phyloP scores from a whole-genome alignment of 345 rosid genomes.

The Euphorbia lathyris region DNA sequence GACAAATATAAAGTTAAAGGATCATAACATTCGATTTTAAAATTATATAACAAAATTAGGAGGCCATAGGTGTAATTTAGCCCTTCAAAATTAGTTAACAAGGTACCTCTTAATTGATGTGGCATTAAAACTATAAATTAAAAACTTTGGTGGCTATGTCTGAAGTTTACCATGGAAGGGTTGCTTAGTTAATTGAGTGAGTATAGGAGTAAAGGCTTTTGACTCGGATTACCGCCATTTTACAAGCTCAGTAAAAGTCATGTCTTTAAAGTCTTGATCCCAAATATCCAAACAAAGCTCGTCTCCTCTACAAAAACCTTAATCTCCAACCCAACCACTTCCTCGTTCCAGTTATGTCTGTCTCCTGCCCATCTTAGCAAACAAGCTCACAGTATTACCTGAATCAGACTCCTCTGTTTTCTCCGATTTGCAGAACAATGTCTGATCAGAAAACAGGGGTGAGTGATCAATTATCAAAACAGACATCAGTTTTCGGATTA shows the following conservation, averaged over 20 bases:
- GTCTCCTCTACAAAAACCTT: too few relatives aligned
- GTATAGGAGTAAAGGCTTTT: not conserved
- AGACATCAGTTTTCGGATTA: constrained; percentile 80
- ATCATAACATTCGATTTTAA: too few relatives aligned
- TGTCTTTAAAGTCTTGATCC: not conserved
- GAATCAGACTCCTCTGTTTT: not conserved
- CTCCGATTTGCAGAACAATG: not conserved
- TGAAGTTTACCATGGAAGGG: too few relatives aligned
- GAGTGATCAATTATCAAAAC: constrained; percentile 54
- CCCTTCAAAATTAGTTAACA: too few relatives aligned
- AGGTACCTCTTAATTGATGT: too few relatives aligned
- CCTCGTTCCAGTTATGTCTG: not conserved
- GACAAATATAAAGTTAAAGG: too few relatives aligned
- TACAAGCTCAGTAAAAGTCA: not conserved
- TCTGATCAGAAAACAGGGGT: constrained; percentile 23
- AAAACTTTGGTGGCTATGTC: too few relatives aligned
- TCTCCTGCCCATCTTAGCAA: not conserved
- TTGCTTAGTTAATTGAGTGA: too few relatives aligned
- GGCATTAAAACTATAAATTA: too few relatives aligned
- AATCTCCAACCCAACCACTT: not conserved
- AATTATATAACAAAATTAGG: too few relatives aligned
- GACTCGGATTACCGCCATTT: constrained; percentile 3
- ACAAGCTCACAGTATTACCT: too few relatives aligned
- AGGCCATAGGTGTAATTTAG: too few relatives aligned
- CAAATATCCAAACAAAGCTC: not conserved